Evolutionary conservation across 2,329 filamentous ascomycete genomes (phyloP).

Genomic region (Penicillium sp.): DNA sequence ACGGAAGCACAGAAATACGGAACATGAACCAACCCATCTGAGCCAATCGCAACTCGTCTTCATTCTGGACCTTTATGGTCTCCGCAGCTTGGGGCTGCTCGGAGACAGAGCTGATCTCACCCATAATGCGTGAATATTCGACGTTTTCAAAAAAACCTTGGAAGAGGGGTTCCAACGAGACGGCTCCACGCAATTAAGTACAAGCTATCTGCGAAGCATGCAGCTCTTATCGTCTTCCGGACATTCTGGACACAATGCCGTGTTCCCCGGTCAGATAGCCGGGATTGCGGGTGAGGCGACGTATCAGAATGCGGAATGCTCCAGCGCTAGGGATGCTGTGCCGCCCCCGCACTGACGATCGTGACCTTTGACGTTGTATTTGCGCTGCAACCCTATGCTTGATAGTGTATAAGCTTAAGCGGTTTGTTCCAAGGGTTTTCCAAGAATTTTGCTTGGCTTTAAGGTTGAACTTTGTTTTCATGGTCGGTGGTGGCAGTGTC

Average conservation of each 20-base stretch:
- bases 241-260: not conserved
- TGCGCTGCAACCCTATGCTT: not conserved
- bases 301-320: not conserved
- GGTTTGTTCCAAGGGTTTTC: no score
- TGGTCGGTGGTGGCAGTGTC: no score
- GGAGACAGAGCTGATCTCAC: not conserved
- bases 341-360: not conserved
- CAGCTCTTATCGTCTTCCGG: not conserved
- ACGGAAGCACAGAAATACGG: not conserved
- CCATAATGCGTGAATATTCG: not conserved
- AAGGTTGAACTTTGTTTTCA: no score
- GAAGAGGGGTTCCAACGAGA: not conserved
- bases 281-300: not conserved
- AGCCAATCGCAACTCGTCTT: slow-evolving; percentile 46
- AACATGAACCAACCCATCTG: slow-evolving; percentile 45
- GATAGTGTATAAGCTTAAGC: no score
- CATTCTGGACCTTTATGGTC: slow-evolving; percentile 30
- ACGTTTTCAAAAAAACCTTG: not conserved
- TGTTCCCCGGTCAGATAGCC: slow-evolving; percentile 1
- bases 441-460: no score
- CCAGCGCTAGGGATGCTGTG: not conserved
- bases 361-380: not conserved
- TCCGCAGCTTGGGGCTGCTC: not conserved
- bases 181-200: not conserved
- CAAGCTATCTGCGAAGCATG: not conserved